phyloP scores from a whole-genome alignment of 192 early-diverging fungal species.

The Geranomyces michiganensis region DNA sequence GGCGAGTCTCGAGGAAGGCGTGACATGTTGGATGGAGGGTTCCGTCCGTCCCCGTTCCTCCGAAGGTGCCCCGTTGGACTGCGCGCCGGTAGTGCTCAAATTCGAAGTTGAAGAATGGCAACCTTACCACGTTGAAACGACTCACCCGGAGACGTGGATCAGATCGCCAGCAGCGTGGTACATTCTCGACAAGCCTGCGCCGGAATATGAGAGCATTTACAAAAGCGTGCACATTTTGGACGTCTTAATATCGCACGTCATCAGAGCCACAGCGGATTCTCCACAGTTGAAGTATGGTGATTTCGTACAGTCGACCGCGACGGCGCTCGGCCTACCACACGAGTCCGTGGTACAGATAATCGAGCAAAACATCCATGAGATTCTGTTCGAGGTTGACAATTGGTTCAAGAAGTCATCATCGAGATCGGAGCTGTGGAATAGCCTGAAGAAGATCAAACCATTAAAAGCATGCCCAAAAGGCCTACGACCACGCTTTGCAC shows the following conservation, averaged over 20 bases:
- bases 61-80: too few relatives aligned
- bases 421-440: neutral
- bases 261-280: neutral
- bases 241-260: neutral
- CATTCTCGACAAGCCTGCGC: neutral
- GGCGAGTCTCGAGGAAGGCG: too few relatives aligned
- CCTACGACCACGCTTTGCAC: neutral
- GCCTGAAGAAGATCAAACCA: neutral
- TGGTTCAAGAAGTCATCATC: neutral
- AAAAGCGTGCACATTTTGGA: neutral
- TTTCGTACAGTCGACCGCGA: neutral
- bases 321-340: neutral
- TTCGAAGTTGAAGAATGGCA: neutral
- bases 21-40: too few relatives aligned
- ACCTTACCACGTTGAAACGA: slow-evolving; percentile 2
- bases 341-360: neutral
- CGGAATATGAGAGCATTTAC: neutral
- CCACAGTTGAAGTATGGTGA: neutral
- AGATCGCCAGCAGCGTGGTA: neutral
- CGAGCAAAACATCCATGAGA: neutral
- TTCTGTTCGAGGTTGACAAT: neutral
- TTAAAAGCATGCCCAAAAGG: neutral
- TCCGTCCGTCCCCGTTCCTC: too few relatives aligned
- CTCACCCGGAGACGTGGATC: neutral
- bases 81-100: too few relatives aligned